Conservation (phyloP, 1,284 basidiomycete genomes). For the Ceratobasidium theobromae region DNA sequence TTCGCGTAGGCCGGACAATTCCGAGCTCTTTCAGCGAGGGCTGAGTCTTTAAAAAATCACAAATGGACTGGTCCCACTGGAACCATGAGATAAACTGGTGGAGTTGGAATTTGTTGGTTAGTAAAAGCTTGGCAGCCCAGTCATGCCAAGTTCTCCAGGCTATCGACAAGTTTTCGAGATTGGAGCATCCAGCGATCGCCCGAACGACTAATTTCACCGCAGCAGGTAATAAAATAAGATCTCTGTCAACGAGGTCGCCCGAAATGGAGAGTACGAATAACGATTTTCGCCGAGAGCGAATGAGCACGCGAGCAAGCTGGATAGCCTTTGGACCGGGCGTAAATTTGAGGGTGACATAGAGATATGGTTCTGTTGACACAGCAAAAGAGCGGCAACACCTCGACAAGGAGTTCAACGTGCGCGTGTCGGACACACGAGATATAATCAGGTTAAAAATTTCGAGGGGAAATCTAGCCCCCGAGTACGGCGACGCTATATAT, state of each 20-base stretch:
- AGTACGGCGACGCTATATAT: background rate
- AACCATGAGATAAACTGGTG: constrained; percentile 13
- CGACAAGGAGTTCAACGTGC: background rate
- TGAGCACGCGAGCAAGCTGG: constrained; percentile 6
- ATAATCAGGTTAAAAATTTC: constrained; percentile 10
- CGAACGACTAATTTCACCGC: background rate
- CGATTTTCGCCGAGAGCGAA: background rate
- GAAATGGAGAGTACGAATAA: background rate
- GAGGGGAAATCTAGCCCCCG: background rate
- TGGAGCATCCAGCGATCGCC: constrained; percentile 17
- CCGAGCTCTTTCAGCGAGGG: background rate
- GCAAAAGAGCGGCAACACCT: constrained; percentile 3
- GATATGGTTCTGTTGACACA: background rate
- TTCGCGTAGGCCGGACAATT: background rate
- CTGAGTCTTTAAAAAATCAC: constrained; percentile 10
- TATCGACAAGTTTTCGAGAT: constrained; percentile 5
- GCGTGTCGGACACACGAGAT: background rate
- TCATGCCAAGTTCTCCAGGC: constrained; percentile 1
- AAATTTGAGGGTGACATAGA: constrained; percentile 7
- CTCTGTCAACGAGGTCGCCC: background rate
- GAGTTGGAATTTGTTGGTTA: constrained; percentile 4
- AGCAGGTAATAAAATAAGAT: background rate
- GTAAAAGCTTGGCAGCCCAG: background rate
- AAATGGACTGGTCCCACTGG: constrained; percentile 8
- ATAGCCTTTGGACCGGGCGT: background rate